phyloP scores from a whole-genome alignment of 192 early-diverging fungal genomes.

The Linnemannia exigua region DNA sequence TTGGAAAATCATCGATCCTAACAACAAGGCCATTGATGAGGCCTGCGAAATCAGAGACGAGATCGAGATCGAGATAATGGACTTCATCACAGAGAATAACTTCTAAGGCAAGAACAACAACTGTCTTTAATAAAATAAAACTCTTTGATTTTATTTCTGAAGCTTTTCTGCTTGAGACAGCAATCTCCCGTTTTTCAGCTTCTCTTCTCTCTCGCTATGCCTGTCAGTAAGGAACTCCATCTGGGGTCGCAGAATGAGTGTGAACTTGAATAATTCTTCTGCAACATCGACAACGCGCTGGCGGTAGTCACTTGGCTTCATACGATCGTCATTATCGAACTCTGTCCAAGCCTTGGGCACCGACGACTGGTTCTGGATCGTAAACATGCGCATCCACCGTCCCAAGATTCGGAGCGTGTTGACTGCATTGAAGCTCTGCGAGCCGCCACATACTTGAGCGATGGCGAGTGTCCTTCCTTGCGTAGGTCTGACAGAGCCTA shows the following conservation, averaged over 20 bases:
- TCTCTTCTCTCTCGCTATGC: constrained; percentile 63
- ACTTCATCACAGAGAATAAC: constrained; percentile 41
- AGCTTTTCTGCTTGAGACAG: constrained; percentile 62
- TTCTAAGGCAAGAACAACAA: constrained; percentile 1
- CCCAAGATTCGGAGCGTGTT: constrained; percentile 65
- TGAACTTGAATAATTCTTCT: constrained; percentile 66
- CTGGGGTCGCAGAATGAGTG: constrained; percentile 54
- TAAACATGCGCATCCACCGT: constrained; percentile 70
- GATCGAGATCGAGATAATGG: constrained; percentile 43
- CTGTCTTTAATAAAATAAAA: not conserved
- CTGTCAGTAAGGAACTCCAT: constrained; percentile 61
- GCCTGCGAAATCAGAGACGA: constrained; percentile 44
- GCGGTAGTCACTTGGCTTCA: constrained; percentile 58
- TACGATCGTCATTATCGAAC: constrained; percentile 60
- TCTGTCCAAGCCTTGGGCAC: constrained; percentile 71
- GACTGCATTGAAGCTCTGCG: constrained; percentile 67
- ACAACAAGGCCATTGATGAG: constrained; percentile 34
- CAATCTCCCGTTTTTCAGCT: constrained; percentile 56
- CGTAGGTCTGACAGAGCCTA: constrained; percentile 61
- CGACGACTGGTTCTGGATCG: constrained; percentile 66
- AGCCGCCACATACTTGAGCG: constrained; percentile 65
- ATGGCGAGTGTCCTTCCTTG: constrained; percentile 60
- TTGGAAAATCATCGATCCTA: constrained; percentile 39
- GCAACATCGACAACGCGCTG: constrained; percentile 68
- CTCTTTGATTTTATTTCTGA: not conserved